A percentile compares a stretch with the other conserved stretches of the same genome.
Conservation (phyloP, 345 rosid genomes). For the Eucalyptus pumila region DNA sequence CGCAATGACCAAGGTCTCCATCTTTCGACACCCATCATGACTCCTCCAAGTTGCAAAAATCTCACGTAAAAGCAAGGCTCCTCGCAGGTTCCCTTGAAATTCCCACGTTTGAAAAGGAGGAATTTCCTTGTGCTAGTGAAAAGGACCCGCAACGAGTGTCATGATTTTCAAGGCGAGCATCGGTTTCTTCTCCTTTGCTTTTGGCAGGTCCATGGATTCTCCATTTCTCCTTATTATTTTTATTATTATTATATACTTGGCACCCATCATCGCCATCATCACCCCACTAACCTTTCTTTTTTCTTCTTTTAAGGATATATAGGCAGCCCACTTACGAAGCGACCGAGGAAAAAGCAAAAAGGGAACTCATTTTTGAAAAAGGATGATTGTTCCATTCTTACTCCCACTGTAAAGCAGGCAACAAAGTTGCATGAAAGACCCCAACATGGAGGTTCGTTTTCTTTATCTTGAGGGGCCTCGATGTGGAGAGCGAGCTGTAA, state of each 20-base stretch:
- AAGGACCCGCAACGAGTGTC: background rate
- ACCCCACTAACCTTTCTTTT: too few species aligned
- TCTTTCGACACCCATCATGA: background rate
- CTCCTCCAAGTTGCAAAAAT: background rate
- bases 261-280: too few species aligned
- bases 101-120: background rate
- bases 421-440: too few species aligned
- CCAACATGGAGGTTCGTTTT: too few species aligned
- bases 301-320: too few species aligned
- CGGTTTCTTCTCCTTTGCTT: background rate
- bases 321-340: too few species aligned
- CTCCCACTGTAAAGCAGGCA: too few species aligned
- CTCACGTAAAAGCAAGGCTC: background rate
- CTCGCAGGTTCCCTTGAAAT: background rate
- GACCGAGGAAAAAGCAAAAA: too few species aligned
- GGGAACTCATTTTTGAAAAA: too few species aligned
- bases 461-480: too few species aligned
- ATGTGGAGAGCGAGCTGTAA: background rate
- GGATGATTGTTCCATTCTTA: too few species aligned
- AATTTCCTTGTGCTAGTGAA: background rate
- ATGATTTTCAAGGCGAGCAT: background rate
- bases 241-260: fast-evolving
- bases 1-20: background rate
- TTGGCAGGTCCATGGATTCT: background rate
- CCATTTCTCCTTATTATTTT: background rate